These are phyloP conservation scores for Ilex asprella DNA, from an alignment of 257 asterid species.

Conservation along the genomic window DNA sequence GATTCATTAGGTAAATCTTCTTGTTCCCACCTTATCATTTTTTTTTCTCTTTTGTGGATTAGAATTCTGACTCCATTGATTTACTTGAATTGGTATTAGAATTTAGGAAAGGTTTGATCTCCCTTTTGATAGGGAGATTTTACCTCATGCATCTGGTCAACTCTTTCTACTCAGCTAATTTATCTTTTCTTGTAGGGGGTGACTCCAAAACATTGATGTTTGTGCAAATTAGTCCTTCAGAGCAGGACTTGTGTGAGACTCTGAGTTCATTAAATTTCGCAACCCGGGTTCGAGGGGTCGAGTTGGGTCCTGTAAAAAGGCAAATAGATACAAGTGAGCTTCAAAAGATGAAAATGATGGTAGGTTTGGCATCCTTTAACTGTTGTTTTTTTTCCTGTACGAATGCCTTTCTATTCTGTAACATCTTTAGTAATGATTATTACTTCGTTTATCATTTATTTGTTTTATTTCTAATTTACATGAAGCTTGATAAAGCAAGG, in stretches of 20 bases:
- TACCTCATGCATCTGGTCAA: constrained; percentile 1
- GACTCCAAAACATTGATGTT: constrained; percentile 95
- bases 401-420: not conserved
- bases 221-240: constrained; percentile 98
- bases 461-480: constrained; percentile 2
- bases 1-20: constrained; percentile 70
- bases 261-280: constrained; percentile 89
- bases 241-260: constrained; percentile 79
- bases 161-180: constrained; percentile 1
- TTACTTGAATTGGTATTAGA: not conserved
- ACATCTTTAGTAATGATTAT: not conserved
- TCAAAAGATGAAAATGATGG: constrained; percentile 73
- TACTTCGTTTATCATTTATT: constrained; percentile 2
- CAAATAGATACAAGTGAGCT: constrained; percentile 78
- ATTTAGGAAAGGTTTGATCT: not conserved
- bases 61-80: not conserved
- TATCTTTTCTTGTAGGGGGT: constrained; percentile 54
- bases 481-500: constrained; percentile 75
- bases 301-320: constrained; percentile 75
- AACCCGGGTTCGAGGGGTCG: constrained; percentile 86
- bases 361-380: constrained; percentile 21
- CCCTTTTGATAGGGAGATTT: not conserved
- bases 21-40: not conserved
- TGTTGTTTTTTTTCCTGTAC: not conserved
- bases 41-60: not conserved